A percentile compares a stretch with the other conserved stretches of the same genome.
phyloP scores from a whole-genome alignment of 83 land plant species.

The Thuja plicata region DNA sequence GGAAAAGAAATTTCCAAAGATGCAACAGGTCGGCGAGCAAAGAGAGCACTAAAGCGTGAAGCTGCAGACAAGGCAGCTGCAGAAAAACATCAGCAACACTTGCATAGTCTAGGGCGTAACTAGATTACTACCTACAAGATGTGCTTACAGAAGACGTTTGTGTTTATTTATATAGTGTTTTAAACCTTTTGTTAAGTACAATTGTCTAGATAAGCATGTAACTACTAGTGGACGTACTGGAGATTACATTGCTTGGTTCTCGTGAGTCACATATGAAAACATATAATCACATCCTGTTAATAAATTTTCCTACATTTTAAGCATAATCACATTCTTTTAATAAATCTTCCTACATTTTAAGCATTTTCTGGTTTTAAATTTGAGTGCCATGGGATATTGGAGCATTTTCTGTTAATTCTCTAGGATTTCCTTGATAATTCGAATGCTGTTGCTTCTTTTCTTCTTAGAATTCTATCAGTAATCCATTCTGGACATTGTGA shows the following conservation, averaged over 20 bases:
- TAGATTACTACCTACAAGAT: background rate
- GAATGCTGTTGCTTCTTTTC: background rate
- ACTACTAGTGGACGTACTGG: background rate
- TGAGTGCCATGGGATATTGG: background rate
- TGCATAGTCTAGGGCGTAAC: slow-evolving; percentile 9
- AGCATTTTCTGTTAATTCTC: background rate
- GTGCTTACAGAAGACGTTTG: background rate
- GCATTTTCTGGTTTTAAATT: background rate
- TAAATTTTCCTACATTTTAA: background rate
- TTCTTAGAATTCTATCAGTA: background rate
- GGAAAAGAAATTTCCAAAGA: slow-evolving; percentile 50
- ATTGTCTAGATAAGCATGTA: background rate
- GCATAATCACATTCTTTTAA: background rate
- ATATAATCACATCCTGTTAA: background rate
- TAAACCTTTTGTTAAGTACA: background rate
- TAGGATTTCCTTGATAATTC: background rate
- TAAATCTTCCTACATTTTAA: background rate
- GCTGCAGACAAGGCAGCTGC: slow-evolving; percentile 31
- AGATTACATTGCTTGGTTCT: background rate
- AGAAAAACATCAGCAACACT: slow-evolving; percentile 16
- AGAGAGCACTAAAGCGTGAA: slow-evolving; percentile 66
- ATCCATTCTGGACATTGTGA: background rate
- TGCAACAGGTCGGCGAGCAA: slow-evolving; percentile 53
- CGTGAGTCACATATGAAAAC: background rate
- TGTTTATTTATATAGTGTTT: background rate